Evolutionary conservation across 2,329 filamentous ascomycete genomes (phyloP).

Genomic region (Metarhizium robertsii): DNA sequence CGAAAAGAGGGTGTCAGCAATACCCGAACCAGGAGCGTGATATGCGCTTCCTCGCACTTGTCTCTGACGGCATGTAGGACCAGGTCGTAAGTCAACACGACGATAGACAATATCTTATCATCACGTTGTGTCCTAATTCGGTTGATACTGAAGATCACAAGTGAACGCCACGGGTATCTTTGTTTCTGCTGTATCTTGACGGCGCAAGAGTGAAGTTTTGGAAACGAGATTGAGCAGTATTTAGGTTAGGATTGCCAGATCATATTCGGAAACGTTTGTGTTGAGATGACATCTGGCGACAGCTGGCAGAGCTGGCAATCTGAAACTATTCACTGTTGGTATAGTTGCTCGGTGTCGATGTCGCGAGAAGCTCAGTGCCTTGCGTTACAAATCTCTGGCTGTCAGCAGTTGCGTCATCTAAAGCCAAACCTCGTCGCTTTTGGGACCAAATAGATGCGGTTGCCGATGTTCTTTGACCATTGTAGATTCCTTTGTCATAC

Average conservation of each 20-base stretch:
- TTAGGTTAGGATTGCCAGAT: background rate
- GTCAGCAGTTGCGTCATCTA: background rate
- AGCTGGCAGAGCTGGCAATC: constrained; percentile 2
- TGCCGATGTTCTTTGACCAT: background rate
- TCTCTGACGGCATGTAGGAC: background rate
- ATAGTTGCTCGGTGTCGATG: background rate
- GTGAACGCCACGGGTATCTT: background rate
- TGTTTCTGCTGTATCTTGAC: background rate
- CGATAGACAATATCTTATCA: constrained; percentile 1
- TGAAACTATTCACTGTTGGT: background rate
- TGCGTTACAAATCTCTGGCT: background rate
- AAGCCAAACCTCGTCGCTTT: background rate
- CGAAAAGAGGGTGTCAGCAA: background rate
- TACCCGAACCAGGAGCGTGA: background rate
- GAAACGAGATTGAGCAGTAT: background rate
- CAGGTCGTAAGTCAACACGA: background rate
- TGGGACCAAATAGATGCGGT: background rate
- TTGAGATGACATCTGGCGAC: constrained; percentile 2
- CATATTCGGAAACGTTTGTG: background rate
- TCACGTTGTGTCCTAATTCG: background rate
- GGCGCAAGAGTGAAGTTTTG: background rate
- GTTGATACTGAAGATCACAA: background rate
- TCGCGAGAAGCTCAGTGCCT: background rate
- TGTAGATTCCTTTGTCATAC: background rate
- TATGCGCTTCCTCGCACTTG: background rate